Evolutionary conservation across 768 basidiomycete species (phyloP).

Genomic region (Suillus bovinus): DNA sequence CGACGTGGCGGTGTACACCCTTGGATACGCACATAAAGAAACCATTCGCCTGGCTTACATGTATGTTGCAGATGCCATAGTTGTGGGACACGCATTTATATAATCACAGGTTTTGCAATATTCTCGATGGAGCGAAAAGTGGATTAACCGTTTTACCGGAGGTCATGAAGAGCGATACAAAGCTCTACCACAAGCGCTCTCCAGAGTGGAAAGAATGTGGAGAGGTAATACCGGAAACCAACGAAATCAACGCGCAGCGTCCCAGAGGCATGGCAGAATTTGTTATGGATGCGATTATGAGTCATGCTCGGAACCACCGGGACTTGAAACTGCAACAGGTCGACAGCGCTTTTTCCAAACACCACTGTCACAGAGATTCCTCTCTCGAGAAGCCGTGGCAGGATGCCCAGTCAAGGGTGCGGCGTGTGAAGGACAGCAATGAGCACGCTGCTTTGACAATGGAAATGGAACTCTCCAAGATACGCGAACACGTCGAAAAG

Average conservation of each 20-base stretch:
- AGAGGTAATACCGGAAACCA: slow-evolving; percentile 2
- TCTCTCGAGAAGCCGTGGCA: slow-evolving; percentile 40
- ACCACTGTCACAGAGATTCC: not conserved
- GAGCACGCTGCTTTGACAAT: slow-evolving; percentile 20
- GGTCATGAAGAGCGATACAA: slow-evolving; percentile 32
- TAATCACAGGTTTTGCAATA: slow-evolving; percentile 45
- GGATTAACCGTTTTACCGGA: slow-evolving; percentile 46
- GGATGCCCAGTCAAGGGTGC: slow-evolving; percentile 29
- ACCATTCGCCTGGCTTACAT: slow-evolving; percentile 58
- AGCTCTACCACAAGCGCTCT: slow-evolving; percentile 22
- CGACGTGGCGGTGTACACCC: slow-evolving; percentile 51
- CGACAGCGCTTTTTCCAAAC: not conserved
- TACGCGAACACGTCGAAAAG: slow-evolving; percentile 42
- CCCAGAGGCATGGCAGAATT: slow-evolving; percentile 16
- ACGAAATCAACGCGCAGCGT: slow-evolving; percentile 15
- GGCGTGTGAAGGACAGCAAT: slow-evolving; percentile 11
- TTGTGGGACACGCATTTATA: not conserved
- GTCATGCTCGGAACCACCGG: slow-evolving; percentile 7
- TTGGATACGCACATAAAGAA: slow-evolving; percentile 50
- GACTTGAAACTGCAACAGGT: slow-evolving; percentile 9
- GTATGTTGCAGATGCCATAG: slow-evolving; percentile 32
- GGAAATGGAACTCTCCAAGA: slow-evolving; percentile 35
- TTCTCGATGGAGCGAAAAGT: slow-evolving; percentile 63
- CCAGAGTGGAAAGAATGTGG: slow-evolving; percentile 29
- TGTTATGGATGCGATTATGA: slow-evolving; percentile 33